phyloP scores from a whole-genome alignment of 2,329 filamentous ascomycete species.

The Penicillium sclerotigenum region DNA sequence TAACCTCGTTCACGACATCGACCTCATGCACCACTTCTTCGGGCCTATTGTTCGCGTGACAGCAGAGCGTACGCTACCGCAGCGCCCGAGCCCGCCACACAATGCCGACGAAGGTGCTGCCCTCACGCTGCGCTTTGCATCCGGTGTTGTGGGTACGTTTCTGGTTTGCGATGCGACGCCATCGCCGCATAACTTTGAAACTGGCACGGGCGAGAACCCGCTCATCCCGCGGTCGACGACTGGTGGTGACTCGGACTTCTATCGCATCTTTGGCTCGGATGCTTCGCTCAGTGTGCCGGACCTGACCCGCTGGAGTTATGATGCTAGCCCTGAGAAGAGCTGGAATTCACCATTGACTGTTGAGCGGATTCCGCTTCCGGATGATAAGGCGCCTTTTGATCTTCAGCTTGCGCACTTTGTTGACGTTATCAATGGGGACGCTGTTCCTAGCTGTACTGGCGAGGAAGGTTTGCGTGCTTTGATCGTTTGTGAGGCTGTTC shows the following conservation, averaged over 20 bases:
- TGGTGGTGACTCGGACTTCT: slow-evolving; percentile 44
- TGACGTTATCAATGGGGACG: slow-evolving; percentile 45
- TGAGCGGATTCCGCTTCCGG: slow-evolving; percentile 30
- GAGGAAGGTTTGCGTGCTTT: slow-evolving; percentile 52
- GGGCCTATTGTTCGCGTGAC: slow-evolving; percentile 53
- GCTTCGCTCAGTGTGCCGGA: slow-evolving; percentile 55
- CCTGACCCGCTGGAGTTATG: slow-evolving; percentile 51
- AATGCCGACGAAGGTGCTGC: slow-evolving; percentile 57
- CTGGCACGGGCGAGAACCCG: slow-evolving; percentile 59
- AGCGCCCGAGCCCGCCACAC: slow-evolving; percentile 39
- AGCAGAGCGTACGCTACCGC: slow-evolving; percentile 48
- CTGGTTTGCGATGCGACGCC: slow-evolving; percentile 53
- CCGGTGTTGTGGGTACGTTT: slow-evolving; percentile 57
- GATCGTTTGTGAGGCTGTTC: slow-evolving; percentile 53
- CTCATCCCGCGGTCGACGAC: slow-evolving; percentile 42
- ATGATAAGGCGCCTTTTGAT: slow-evolving; percentile 49
- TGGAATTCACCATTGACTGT: slow-evolving; percentile 42
- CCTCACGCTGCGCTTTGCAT: slow-evolving; percentile 52
- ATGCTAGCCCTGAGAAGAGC: slow-evolving; percentile 36
- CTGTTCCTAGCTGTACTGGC: slow-evolving; percentile 48
- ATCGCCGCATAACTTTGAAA: slow-evolving; percentile 55
- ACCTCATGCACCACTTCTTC: slow-evolving; percentile 56
- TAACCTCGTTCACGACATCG: slow-evolving; percentile 61
- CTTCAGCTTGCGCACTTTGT: slow-evolving; percentile 53
- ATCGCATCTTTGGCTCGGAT: slow-evolving; percentile 55